A percentile compares a stretch with the other conserved stretches of the same genome.
These are phyloP conservation scores for Fraxinus xanthoxyloides DNA, from an alignment of 305 asterid genomes.

Conservation along the genomic window DNA sequence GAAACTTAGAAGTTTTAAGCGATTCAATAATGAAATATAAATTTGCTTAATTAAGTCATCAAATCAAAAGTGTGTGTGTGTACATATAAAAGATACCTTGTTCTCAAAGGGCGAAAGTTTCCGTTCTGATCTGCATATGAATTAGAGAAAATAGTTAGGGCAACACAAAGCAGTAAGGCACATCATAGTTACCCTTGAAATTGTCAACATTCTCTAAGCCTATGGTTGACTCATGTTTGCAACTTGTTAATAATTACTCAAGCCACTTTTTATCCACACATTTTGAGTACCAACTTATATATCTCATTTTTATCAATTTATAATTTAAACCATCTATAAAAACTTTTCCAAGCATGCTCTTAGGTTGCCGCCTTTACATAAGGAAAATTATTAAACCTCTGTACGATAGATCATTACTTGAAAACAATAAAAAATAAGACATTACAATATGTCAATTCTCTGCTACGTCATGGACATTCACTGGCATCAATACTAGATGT, in stretches of 20 bases:
- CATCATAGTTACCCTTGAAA: background rate
- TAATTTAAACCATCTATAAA: background rate
- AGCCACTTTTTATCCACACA: background rate
- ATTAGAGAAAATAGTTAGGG: conserved; percentile 11
- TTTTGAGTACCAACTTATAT: background rate
- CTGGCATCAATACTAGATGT: background rate
- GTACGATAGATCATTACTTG: background rate
- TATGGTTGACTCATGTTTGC: background rate
- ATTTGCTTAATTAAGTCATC: background rate
- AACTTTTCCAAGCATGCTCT: background rate
- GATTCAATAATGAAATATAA: conserved; percentile 14
- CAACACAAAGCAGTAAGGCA: background rate
- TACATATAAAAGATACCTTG: conserved; percentile 44
- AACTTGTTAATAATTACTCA: background rate
- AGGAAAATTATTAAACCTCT: background rate
- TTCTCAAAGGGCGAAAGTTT: conserved; percentile 50
- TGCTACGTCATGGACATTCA: conserved; percentile 11
- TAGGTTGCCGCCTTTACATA: background rate
- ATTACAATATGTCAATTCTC: background rate
- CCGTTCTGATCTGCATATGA: conserved; percentile 60
- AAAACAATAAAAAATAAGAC: background rate
- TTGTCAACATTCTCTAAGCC: background rate
- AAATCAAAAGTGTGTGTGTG: background rate
- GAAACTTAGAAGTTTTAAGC: conserved; percentile 10
- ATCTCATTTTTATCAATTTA: background rate